A percentile compares a stretch with the other conserved stretches of the same genome.
Evolutionary conservation across 163 green algal genomes (phyloP).

Genomic region (Scenedesmus sp.): DNA sequence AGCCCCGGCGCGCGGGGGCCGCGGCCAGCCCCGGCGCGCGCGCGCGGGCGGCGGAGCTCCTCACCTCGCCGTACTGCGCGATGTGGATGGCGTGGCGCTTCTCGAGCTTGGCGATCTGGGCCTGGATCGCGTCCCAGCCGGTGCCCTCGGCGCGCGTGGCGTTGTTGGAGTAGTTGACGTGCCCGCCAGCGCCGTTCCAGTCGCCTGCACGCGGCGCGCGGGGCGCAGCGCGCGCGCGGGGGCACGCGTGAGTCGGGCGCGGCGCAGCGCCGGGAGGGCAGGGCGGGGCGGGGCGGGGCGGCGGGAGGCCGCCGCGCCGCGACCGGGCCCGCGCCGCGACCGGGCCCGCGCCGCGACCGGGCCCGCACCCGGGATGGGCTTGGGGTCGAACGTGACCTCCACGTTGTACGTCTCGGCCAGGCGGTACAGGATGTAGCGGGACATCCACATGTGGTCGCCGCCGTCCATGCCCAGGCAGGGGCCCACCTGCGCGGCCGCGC

Average conservation of each 20-base stretch:
- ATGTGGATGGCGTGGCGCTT: conserved; percentile 97
- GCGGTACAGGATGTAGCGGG: conserved; percentile 94
- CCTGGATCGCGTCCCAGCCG: conserved; percentile 93
- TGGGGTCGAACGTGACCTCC: conserved; percentile 96
- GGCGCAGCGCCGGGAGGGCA: too few species aligned
- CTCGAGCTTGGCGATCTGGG: conserved; percentile 95
- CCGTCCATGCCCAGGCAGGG: conserved; percentile 90
- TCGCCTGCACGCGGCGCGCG: conserved; percentile 15
- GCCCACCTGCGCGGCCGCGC: conserved; percentile 88
- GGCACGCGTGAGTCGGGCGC: too few species aligned
- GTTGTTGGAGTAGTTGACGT: conserved; percentile 98
- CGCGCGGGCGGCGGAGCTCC: too few species aligned
- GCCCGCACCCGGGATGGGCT: conserved; percentile 89
- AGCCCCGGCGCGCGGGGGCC: too few species aligned
- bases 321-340: too few species aligned
- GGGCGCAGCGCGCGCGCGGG: too few species aligned
- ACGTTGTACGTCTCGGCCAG: conserved; percentile 89
- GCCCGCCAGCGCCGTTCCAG: conserved; percentile 78
- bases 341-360: too few species aligned
- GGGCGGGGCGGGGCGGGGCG: too few species aligned
- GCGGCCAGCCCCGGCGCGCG: too few species aligned
- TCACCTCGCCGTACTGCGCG: conserved; percentile 83
- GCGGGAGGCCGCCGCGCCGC: too few species aligned
- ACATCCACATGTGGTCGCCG: conserved; percentile 98
- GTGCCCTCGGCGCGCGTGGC: conserved; percentile 77